phyloP scores from a whole-genome alignment of 371 early-diverging fungal genomes.

The Actinomortierella wolfii region DNA sequence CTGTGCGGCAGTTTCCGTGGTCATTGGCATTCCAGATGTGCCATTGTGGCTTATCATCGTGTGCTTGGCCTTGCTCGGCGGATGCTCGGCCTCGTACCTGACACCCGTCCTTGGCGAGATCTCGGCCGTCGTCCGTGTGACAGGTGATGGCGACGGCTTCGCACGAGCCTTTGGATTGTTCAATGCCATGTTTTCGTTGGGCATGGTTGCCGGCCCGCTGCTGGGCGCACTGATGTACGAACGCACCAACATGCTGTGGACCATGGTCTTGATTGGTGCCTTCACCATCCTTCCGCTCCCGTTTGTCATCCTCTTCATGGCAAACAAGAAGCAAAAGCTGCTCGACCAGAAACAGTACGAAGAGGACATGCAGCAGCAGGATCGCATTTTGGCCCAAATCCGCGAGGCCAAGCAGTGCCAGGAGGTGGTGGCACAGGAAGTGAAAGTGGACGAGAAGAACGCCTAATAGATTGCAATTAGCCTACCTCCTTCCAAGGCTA shows the following conservation, averaged over 20 bases:
- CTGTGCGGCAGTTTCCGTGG: slow-evolving; percentile 44
- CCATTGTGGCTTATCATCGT: slow-evolving; percentile 45
- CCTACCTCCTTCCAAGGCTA: too few relatives aligned
- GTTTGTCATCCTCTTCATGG: slow-evolving; percentile 31
- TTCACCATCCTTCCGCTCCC: slow-evolving; percentile 19
- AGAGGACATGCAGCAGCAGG: slow-evolving; percentile 19
- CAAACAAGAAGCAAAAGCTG: slow-evolving; percentile 26
- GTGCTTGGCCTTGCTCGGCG: slow-evolving; percentile 49
- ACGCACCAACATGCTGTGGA: slow-evolving; percentile 35
- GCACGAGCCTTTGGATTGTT: slow-evolving; percentile 53
- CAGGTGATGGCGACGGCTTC: slow-evolving; percentile 49
- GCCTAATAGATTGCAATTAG: too few relatives aligned
- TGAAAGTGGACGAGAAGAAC: too few relatives aligned
- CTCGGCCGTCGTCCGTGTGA: slow-evolving; percentile 46
- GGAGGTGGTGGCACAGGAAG: too few relatives aligned
- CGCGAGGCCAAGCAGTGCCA: neutral
- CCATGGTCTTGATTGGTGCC: slow-evolving; percentile 24
- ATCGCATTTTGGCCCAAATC: slow-evolving; percentile 13
- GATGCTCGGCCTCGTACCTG: slow-evolving; percentile 46
- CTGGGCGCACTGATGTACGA: slow-evolving; percentile 28
- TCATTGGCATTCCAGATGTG: slow-evolving; percentile 44
- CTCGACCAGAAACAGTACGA: slow-evolving; percentile 26
- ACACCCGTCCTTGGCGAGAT: slow-evolving; percentile 54
- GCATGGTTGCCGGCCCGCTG: slow-evolving; percentile 29
- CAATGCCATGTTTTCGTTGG: slow-evolving; percentile 52